Percentiles rank a stretch among this genome's conserved stretches.
These are phyloP conservation scores for Trichoderma parareesei DNA, from an alignment of 495 filamentous ascomycete species.

Conservation along the genomic window DNA sequence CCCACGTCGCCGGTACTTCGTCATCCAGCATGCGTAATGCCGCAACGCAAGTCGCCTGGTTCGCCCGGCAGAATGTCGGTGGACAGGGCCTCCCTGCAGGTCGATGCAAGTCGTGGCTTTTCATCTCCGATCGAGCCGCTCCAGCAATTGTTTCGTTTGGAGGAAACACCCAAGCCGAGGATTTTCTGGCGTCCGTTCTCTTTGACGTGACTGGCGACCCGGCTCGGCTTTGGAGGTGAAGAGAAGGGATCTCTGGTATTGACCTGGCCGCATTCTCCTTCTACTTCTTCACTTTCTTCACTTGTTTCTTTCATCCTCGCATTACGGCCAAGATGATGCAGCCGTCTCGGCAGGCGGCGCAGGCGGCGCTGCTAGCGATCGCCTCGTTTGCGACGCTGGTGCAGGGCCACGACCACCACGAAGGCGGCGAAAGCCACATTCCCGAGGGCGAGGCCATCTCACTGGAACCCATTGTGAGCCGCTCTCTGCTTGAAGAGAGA, in stretches of 20 bases:
- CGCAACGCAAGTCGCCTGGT: not conserved
- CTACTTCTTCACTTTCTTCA: constrained; percentile 7
- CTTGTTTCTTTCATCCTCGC: too few species aligned
- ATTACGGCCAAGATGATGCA: constrained; percentile 10
- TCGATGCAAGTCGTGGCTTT: not conserved
- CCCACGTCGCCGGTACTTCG: not conserved
- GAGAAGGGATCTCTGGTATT: not conserved
- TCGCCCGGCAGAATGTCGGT: constrained; percentile 7
- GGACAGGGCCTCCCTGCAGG: constrained; percentile 4
- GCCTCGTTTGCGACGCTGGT: constrained; percentile 16
- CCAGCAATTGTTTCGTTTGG: constrained; percentile 3
- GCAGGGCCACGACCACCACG: constrained; percentile 64
- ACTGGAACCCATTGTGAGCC: constrained; percentile 75
- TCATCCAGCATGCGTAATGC: not conserved
- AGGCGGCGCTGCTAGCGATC: constrained; percentile 27
- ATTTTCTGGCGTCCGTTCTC: constrained; percentile 3
- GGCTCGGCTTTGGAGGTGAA: not conserved
- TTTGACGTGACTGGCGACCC: not conserved
- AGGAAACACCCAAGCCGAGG: not conserved
- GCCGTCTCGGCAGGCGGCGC: not conserved
- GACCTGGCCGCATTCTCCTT: not conserved
- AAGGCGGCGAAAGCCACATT: constrained; percentile 48
- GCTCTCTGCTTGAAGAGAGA: not conserved
- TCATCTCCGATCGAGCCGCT: constrained; percentile 6
- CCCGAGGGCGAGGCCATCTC: constrained; percentile 68